phyloP scores from a whole-genome alignment of 2,329 filamentous ascomycete species.

The Aspergillus chevalieri region DNA sequence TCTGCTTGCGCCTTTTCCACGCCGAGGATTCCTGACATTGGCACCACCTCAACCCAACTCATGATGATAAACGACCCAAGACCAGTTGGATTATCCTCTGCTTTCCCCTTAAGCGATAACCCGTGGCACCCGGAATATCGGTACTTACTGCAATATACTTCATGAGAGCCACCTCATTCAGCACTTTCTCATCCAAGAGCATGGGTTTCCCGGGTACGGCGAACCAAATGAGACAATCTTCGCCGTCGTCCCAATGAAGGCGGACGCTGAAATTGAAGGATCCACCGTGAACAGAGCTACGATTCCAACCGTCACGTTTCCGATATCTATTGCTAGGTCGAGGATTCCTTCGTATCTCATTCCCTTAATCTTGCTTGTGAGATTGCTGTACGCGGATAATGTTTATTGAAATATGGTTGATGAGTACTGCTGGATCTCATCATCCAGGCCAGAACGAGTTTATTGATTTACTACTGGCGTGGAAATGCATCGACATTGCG shows the following conservation, averaged over 20 bases:
- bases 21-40: slow-evolving; percentile 4
- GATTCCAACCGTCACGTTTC: slow-evolving; percentile 4
- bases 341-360: no score
- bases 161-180: slow-evolving; percentile 4
- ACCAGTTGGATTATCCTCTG: slow-evolving; percentile 1
- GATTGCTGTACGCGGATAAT: not conserved
- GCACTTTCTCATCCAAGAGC: slow-evolving; percentile 9
- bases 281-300: slow-evolving; percentile 7
- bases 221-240: slow-evolving; percentile 11
- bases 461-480: not conserved
- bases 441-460: not conserved
- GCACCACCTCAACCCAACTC: slow-evolving; percentile 5
- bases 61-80: slow-evolving; percentile 11
- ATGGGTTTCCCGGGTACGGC: slow-evolving; percentile 7
- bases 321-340: not conserved
- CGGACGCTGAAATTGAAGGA: slow-evolving; percentile 9
- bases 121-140: slow-evolving; percentile 6
- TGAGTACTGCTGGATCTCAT: not conserved
- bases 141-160: slow-evolving; percentile 2
- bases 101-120: slow-evolving; percentile 1
- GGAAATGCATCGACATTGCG: not conserved
- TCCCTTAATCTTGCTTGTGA: not conserved
- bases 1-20: not conserved
- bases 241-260: slow-evolving; percentile 8
- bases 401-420: not conserved